phyloP scores from a whole-genome alignment of 2,329 filamentous ascomycete species.

The Pseudogymnoascus sp. region DNA sequence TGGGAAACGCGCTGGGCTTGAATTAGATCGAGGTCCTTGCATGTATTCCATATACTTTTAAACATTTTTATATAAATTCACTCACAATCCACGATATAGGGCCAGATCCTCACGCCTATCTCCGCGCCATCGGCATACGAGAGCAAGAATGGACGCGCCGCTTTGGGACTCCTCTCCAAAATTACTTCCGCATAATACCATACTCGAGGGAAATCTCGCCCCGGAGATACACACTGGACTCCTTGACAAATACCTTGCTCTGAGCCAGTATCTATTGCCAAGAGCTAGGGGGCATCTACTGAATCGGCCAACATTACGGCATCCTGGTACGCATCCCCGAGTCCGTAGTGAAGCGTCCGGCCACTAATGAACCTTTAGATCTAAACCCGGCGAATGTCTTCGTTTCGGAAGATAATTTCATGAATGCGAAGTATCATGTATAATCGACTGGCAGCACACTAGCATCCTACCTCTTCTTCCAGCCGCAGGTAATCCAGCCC shows the following conservation, averaged over 20 bases:
- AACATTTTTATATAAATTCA: not conserved
- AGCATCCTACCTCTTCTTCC: slow-evolving; percentile 32
- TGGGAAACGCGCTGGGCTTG: not conserved
- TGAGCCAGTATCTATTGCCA: not conserved
- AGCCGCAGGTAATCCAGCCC: slow-evolving; percentile 31
- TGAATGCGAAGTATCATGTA: slow-evolving; percentile 27
- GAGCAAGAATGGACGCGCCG: not conserved
- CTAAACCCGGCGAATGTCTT: slow-evolving; percentile 26
- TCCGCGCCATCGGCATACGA: not conserved
- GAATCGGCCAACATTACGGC: slow-evolving; percentile 12
- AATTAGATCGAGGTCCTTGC: not conserved
- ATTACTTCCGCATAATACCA: not conserved
- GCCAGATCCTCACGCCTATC: not conserved
- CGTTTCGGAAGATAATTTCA: too few relatives aligned
- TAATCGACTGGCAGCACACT: slow-evolving; percentile 38
- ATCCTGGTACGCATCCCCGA: not conserved
- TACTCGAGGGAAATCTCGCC: not conserved
- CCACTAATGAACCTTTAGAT: not conserved
- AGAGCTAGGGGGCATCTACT: not conserved
- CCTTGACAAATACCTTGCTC: not conserved
- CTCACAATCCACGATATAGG: not conserved
- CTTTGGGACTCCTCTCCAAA: not conserved
- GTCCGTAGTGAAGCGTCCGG: not conserved
- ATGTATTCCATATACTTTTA: not conserved
- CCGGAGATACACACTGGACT: not conserved